These are phyloP conservation scores for Paecilomyces sp. DNA, from an alignment of 2,329 filamentous ascomycete genomes.

Conservation along the genomic window DNA sequence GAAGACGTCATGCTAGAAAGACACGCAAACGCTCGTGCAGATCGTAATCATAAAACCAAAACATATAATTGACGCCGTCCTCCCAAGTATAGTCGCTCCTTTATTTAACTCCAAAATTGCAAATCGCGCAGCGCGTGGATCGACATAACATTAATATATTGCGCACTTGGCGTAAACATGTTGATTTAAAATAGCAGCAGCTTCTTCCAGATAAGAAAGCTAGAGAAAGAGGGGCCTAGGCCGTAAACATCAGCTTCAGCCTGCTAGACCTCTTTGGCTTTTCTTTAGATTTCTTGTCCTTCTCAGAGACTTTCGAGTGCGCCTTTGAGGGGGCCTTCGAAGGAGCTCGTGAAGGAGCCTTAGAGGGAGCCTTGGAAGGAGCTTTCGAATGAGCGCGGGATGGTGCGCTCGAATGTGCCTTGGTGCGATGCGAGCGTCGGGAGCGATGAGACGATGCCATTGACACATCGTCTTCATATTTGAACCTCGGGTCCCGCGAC, in stretches of 20 bases:
- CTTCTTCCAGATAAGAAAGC: not conserved
- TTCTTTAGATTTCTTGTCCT: constrained; percentile 20
- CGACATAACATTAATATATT: not conserved
- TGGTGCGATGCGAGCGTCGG: constrained; percentile 18
- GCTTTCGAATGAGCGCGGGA: constrained; percentile 11
- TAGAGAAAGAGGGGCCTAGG: not conserved
- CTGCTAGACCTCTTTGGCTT: constrained; percentile 34
- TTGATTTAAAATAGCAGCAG: constrained; percentile 19
- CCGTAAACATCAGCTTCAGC: constrained; percentile 13
- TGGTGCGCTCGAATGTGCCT: constrained; percentile 1
- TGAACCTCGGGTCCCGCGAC: constrained; percentile 25
- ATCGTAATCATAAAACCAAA: not conserved
- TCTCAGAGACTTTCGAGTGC: constrained; percentile 16
- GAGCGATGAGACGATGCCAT: constrained; percentile 28
- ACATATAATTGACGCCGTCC: not conserved
- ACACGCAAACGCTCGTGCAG: not conserved
- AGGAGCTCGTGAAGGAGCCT: constrained; percentile 9
- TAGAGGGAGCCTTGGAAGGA: constrained; percentile 10
- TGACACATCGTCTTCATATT: constrained; percentile 21
- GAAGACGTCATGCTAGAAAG: not conserved
- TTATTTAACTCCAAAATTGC: not conserved
- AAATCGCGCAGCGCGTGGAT: not conserved
- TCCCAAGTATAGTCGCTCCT: not conserved
- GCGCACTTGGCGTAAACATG: not conserved
- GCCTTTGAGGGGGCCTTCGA: constrained; percentile 10